A percentile compares a stretch with the other conserved stretches of the same genome.
phyloP scores from a whole-genome alignment of 352 stramenopile genomes.

The Phytophthora meadii region DNA sequence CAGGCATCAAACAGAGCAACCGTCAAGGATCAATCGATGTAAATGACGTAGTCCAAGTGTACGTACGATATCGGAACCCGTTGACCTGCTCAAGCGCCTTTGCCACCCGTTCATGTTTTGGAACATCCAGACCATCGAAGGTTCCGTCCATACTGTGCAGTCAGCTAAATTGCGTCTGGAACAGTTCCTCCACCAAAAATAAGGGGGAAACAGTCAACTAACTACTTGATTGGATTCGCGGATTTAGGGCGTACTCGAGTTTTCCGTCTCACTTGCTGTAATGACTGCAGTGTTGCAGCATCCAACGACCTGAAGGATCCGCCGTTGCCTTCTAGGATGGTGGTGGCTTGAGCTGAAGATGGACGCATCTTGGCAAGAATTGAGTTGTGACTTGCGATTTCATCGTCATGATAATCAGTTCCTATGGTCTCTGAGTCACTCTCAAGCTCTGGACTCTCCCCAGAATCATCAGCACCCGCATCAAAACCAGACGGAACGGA shows the following conservation, averaged over 20 bases:
- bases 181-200: slow-evolving; percentile 28
- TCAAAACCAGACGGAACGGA: slow-evolving; percentile 14
- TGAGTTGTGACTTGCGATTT: slow-evolving; percentile 9
- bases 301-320: slow-evolving; percentile 42
- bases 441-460: not conserved
- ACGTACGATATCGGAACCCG: slow-evolving; percentile 65
- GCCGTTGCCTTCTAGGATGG: slow-evolving; percentile 2
- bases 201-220: slow-evolving; percentile 23
- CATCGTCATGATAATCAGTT: slow-evolving; percentile 1
- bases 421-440: slow-evolving; percentile 2
- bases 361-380: slow-evolving; percentile 14
- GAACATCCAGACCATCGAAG: slow-evolving; percentile 28
- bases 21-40: not conserved
- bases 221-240: slow-evolving; percentile 26
- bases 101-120: slow-evolving; percentile 66
- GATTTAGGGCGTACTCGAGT: slow-evolving; percentile 58
- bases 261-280: slow-evolving; percentile 53
- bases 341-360: slow-evolving; percentile 21
- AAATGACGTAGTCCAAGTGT: not conserved
- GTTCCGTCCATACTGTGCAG: slow-evolving; percentile 17
- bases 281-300: slow-evolving; percentile 43
- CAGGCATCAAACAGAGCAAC: slow-evolving; percentile 3
- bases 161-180: slow-evolving; percentile 1
- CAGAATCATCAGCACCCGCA: not conserved
- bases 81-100: slow-evolving; percentile 80